phyloP scores from a whole-genome alignment of 2,329 filamentous ascomycete genomes.

The Trematosphaeria pertusa region DNA sequence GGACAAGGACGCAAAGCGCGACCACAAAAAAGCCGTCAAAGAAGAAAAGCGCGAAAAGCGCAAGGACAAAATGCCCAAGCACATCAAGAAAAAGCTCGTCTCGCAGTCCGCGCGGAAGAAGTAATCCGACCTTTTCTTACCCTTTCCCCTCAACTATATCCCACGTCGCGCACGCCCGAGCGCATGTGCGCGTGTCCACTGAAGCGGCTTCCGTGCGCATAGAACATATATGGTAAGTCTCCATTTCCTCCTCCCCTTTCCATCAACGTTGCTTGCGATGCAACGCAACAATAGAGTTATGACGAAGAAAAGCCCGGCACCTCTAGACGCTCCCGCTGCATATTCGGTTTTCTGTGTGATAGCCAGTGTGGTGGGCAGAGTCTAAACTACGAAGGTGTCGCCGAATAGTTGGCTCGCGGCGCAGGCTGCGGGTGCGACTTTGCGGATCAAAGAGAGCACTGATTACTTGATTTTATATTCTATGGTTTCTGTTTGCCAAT shows the following conservation, averaged over 20 bases:
- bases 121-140: no score
- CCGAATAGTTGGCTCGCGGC: conserved; percentile 17
- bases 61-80: conserved; percentile 95
- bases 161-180: no score
- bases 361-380: conserved; percentile 13
- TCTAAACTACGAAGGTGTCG: conserved; percentile 13
- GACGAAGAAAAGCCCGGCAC: conserved; percentile 27
- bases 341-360: conserved; percentile 14
- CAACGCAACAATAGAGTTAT: conserved; percentile 4
- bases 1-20: conserved; percentile 88
- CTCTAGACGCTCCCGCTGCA: conserved; percentile 2
- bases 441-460: conserved; percentile 33
- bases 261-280: background rate
- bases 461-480: no score
- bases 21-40: conserved; percentile 90
- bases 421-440: conserved; percentile 9
- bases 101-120: conserved; percentile 68
- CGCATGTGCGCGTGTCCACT: no score
- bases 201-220: no score
- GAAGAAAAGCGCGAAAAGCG: conserved; percentile 94
- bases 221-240: background rate
- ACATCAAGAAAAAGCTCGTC: conserved; percentile 89
- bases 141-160: no score
- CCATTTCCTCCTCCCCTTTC: background rate
- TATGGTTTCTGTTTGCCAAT: background rate